These are phyloP conservation scores for Wickerhamiella bombiphila DNA, from an alignment of 805 yeast genomes.

Conservation along the genomic window DNA sequence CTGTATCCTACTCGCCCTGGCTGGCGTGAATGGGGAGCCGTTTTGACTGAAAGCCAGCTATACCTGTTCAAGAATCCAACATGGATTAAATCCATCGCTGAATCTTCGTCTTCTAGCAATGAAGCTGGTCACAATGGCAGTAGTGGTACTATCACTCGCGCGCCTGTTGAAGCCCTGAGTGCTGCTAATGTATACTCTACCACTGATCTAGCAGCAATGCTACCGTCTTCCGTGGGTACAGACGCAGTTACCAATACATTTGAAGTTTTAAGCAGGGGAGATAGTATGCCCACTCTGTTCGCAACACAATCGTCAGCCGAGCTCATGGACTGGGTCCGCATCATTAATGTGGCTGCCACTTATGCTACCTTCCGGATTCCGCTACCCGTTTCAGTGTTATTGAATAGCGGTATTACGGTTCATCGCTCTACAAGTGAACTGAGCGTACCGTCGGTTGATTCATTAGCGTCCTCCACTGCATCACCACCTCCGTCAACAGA, in stretches of 20 bases:
- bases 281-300: slow-evolving; percentile 23
- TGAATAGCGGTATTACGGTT: background rate
- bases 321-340: slow-evolving; percentile 42
- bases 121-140: slow-evolving; percentile 4
- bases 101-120: slow-evolving; percentile 5
- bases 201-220: slow-evolving; percentile 30
- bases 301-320: slow-evolving; percentile 34
- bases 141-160: slow-evolving; percentile 14
- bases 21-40: slow-evolving; percentile 30
- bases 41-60: slow-evolving; percentile 28
- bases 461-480: background rate
- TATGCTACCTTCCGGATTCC: slow-evolving; percentile 23
- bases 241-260: background rate
- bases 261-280: background rate
- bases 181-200: slow-evolving; percentile 26
- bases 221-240: slow-evolving; percentile 3
- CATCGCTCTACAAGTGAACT: background rate
- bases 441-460: background rate
- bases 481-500: background rate
- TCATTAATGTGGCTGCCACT: slow-evolving; percentile 39
- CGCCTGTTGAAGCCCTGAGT: slow-evolving; percentile 26
- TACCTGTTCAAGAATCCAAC: slow-evolving; percentile 27
- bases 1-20: slow-evolving; percentile 18
- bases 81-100: slow-evolving; percentile 23
- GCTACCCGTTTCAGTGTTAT: slow-evolving; percentile 1